Percentiles rank a stretch among this genome's conserved stretches.
Conservation (phyloP, 176 grass and related monocot genomes). For the Neostapfia colusana region DNA sequence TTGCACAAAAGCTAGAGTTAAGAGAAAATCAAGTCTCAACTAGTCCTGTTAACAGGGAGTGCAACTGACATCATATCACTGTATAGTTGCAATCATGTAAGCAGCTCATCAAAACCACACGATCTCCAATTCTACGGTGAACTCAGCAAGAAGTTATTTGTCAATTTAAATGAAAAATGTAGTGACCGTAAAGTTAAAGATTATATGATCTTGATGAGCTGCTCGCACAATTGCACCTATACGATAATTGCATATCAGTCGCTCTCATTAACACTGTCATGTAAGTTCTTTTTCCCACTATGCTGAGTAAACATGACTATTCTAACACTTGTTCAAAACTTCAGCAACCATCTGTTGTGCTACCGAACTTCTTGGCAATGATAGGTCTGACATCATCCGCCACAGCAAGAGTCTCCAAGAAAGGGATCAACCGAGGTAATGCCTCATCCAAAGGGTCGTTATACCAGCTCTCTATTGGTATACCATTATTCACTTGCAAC, state of each 20-base stretch:
- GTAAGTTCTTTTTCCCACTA: slow-evolving; percentile 37
- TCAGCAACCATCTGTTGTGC: slow-evolving; percentile 41
- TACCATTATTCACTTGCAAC: slow-evolving; percentile 97
- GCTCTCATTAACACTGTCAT: neutral
- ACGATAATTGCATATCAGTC: too few species aligned
- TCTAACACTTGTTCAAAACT: slow-evolving; percentile 28
- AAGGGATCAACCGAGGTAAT: slow-evolving; percentile 76
- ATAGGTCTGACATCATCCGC: slow-evolving; percentile 85
- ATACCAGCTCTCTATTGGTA: slow-evolving; percentile 98
- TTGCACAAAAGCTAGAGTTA: slow-evolving; percentile 15
- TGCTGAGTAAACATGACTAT: slow-evolving; percentile 44
- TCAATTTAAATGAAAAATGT: too few species aligned
- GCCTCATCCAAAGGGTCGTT: slow-evolving; percentile 58
- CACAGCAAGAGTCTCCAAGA: slow-evolving; percentile 75
- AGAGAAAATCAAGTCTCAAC: slow-evolving; percentile 25
- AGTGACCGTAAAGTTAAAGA: too few species aligned
- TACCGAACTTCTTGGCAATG: slow-evolving; percentile 83
- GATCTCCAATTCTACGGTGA: too few species aligned
- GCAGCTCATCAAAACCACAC: too few species aligned
- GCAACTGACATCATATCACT: too few species aligned
- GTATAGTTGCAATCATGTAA: too few species aligned
- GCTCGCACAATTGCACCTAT: too few species aligned
- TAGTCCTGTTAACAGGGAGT: slow-evolving; percentile 12
- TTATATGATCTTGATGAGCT: too few species aligned
- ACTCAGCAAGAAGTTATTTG: too few species aligned